Evolutionary conservation across 495 filamentous ascomycete species (phyloP).

Genomic region (Bacidia rubella): DNA sequence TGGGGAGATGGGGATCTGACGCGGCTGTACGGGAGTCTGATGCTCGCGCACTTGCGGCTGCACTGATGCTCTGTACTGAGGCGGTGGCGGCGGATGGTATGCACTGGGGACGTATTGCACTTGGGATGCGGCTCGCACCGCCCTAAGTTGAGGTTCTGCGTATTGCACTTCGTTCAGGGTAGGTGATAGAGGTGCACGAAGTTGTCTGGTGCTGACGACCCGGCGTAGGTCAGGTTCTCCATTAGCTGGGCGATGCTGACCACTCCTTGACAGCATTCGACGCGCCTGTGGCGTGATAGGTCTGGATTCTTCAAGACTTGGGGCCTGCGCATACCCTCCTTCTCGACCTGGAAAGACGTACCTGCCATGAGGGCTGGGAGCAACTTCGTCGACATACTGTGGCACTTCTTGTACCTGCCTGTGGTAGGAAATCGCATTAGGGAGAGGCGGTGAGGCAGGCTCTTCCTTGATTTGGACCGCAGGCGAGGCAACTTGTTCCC

Average conservation of each 20-base stretch:
- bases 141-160: slow-evolving; percentile 22
- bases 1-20: slow-evolving; percentile 29
- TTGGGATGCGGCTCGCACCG: slow-evolving; percentile 47
- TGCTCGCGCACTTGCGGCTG: slow-evolving; percentile 38
- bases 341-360: not conserved
- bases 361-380: not conserved
- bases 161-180: slow-evolving; percentile 10
- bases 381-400: slow-evolving; percentile 20
- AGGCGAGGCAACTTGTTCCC: slow-evolving; percentile 21
- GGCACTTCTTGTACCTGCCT: slow-evolving; percentile 28
- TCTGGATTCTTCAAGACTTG: slow-evolving; percentile 5
- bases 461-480: slow-evolving; percentile 72
- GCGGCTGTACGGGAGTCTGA: slow-evolving; percentile 40
- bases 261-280: slow-evolving; percentile 9
- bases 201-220: slow-evolving; percentile 39
- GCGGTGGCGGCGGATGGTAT: slow-evolving; percentile 34
- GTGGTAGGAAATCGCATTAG: slow-evolving; percentile 35
- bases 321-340: not conserved
- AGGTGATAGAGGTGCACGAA: slow-evolving; percentile 24
- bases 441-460: slow-evolving; percentile 68
- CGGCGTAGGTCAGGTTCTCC: slow-evolving; percentile 44
- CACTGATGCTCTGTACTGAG: slow-evolving; percentile 44
- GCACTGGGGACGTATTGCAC: slow-evolving; percentile 38
- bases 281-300: slow-evolving; percentile 12
- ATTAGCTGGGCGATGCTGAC: slow-evolving; percentile 1